Conservation (phyloP, 768 basidiomycete genomes). For the Calocybe gangraenosa region DNA sequence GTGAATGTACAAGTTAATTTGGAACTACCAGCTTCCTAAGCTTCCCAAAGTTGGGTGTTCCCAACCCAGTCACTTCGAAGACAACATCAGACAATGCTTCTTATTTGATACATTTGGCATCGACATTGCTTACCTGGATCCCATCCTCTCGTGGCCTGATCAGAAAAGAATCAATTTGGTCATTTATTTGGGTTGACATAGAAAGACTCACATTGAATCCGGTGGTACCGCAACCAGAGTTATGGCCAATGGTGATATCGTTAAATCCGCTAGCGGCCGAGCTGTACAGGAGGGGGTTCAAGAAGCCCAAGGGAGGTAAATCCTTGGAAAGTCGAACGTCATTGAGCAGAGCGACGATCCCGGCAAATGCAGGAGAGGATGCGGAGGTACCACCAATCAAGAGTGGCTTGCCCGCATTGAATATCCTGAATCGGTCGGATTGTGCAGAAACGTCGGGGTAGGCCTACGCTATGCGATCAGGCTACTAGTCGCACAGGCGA, state of each 20-base stretch:
- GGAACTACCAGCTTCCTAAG: too few species aligned
- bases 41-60: constrained; percentile 49
- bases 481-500: background rate
- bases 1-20: too few species aligned
- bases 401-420: constrained; percentile 31
- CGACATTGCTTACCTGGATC: constrained; percentile 45
- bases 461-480: constrained; percentile 29
- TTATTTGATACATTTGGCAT: too few species aligned
- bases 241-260: constrained; percentile 56
- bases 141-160: constrained; percentile 53
- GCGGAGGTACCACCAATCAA: constrained; percentile 63
- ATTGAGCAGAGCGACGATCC: constrained; percentile 60
- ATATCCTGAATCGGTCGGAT: constrained; percentile 43
- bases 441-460: constrained; percentile 69
- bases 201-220: constrained; percentile 56
- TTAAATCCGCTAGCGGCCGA: constrained; percentile 39
- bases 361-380: constrained; percentile 59
- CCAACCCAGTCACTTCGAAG: constrained; percentile 47
- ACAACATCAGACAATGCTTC: too few species aligned
- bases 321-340: constrained; percentile 48
- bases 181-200: constrained; percentile 46
- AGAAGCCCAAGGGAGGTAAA: constrained; percentile 51
- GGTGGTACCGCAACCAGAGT: constrained; percentile 55
- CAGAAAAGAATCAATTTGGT: constrained; percentile 1
- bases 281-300: constrained; percentile 62